phyloP scores from a whole-genome alignment of 208 protist species.

The Crithidia sp. region DNA sequence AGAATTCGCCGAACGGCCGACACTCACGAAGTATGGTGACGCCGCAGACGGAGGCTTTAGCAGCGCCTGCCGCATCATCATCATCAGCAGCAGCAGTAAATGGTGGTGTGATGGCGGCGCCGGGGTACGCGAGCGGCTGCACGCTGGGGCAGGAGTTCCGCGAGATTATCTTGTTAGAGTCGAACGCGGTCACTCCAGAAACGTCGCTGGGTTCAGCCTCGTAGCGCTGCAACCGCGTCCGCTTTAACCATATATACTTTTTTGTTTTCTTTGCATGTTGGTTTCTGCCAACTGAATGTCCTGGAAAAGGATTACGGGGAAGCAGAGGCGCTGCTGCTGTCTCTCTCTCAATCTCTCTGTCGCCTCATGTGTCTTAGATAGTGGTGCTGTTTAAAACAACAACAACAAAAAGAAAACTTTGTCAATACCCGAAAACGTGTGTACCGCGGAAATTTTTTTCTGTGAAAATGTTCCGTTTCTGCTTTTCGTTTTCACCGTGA shows the following conservation, averaged over 20 bases:
- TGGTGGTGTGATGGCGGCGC: not conserved
- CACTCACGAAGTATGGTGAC: conserved; percentile 3
- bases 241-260: not conserved
- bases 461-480: too few species aligned
- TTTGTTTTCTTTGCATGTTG: not conserved
- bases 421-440: too few species aligned
- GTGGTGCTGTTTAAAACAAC: too few species aligned
- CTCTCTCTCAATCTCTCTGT: too few species aligned
- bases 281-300: too few species aligned
- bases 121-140: not conserved
- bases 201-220: not conserved
- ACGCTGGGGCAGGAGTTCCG: conserved; percentile 29
- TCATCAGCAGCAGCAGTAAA: not conserved
- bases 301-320: too few species aligned
- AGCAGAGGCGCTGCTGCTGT: too few species aligned
- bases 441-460: too few species aligned
- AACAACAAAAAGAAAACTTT: too few species aligned
- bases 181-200: not conserved
- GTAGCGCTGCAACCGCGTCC: not conserved
- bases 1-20: not conserved
- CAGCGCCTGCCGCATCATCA: not conserved
- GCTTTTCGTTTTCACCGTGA: too few species aligned
- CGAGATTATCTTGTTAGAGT: conserved; percentile 14
- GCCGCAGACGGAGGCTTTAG: not conserved
- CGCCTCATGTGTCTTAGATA: too few species aligned